These are phyloP conservation scores for Cyberlindnera euphorbiae DNA, from an alignment of 805 yeast species.

Conservation along the genomic window DNA sequence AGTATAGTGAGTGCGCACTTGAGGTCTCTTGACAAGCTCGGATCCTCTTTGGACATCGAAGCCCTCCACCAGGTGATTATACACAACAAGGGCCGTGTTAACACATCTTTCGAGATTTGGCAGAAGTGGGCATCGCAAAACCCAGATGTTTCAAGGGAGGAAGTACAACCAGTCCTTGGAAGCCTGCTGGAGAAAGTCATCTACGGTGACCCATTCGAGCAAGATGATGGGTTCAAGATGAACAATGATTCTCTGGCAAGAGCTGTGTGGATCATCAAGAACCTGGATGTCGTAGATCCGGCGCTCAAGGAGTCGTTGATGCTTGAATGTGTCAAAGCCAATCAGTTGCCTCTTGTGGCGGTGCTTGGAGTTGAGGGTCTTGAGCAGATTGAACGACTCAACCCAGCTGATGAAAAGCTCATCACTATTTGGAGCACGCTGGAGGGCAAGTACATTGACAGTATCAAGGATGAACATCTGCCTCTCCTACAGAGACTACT, in stretches of 20 bases:
- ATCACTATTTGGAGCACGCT: constrained; percentile 7
- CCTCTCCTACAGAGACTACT: constrained; percentile 3
- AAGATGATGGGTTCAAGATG: constrained; percentile 28
- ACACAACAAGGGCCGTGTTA: constrained; percentile 50
- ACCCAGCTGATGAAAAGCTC: constrained; percentile 9
- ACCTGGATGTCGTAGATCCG: constrained; percentile 13
- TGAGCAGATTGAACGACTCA: constrained; percentile 4
- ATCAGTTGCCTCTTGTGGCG: constrained; percentile 8
- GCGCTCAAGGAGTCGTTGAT: constrained; percentile 16
- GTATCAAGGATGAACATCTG: neutral
- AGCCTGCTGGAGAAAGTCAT: constrained; percentile 34
- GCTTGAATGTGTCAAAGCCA: constrained; percentile 5
- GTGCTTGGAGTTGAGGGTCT: constrained; percentile 13
- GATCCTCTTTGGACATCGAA: constrained; percentile 18
- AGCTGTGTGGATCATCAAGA: constrained; percentile 22
- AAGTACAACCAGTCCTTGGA: constrained; percentile 24
- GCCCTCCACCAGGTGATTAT: constrained; percentile 32
- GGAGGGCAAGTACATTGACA: neutral
- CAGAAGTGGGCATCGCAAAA: constrained; percentile 21
- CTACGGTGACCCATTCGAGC: constrained; percentile 34
- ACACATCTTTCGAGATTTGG: constrained; percentile 44
- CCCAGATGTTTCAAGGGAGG: constrained; percentile 6
- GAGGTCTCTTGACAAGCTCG: constrained; percentile 23
- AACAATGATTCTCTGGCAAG: constrained; percentile 20
- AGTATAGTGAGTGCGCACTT: constrained; percentile 29